These are phyloP conservation scores for Psilocybe azurescens DNA, from an alignment of 768 basidiomycete genomes.

Conservation along the genomic window DNA sequence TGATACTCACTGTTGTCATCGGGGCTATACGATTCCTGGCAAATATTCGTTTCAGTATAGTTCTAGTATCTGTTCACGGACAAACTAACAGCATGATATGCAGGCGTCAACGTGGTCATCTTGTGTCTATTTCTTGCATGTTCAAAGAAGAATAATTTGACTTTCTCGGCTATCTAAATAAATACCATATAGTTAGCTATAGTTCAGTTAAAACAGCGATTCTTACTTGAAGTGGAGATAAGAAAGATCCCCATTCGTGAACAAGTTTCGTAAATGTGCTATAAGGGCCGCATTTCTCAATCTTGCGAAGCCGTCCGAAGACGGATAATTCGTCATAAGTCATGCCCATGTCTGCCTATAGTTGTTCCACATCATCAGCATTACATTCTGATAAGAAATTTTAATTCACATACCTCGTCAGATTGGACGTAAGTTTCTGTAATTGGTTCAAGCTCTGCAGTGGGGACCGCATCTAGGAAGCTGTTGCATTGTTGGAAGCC, in stretches of 20 bases:
- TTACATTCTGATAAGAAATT: constrained; percentile 2
- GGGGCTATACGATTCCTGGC: constrained; percentile 92
- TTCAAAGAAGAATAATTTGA: constrained; percentile 97
- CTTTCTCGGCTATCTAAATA: constrained; percentile 90
- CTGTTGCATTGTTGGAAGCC: constrained; percentile 45
- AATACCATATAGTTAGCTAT: constrained; percentile 2
- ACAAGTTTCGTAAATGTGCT: constrained; percentile 96
- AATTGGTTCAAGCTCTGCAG: constrained; percentile 96
- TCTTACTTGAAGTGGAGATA: constrained; percentile 82
- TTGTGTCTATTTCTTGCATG: constrained; percentile 97
- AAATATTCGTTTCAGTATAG: constrained; percentile 4
- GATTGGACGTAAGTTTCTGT: constrained; percentile 94
- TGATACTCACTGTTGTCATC: constrained; percentile 86
- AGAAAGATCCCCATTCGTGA: constrained; percentile 87
- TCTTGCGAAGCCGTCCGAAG: constrained; percentile 91
- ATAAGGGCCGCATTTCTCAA: constrained; percentile 97
- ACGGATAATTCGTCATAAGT: constrained; percentile 96
- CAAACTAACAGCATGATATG: constrained; percentile 88
- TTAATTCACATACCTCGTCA: constrained; percentile 71
- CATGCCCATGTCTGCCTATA: constrained; percentile 97
- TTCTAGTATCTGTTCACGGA: not conserved
- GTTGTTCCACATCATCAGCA: constrained; percentile 7
- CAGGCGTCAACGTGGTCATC: constrained; percentile 95
- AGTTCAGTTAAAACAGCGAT: not conserved
- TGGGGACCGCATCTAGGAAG: constrained; percentile 91